Evolutionary conservation across 176 grass and related monocot genomes (phyloP).

Genomic region (Lolium rigidum): DNA sequence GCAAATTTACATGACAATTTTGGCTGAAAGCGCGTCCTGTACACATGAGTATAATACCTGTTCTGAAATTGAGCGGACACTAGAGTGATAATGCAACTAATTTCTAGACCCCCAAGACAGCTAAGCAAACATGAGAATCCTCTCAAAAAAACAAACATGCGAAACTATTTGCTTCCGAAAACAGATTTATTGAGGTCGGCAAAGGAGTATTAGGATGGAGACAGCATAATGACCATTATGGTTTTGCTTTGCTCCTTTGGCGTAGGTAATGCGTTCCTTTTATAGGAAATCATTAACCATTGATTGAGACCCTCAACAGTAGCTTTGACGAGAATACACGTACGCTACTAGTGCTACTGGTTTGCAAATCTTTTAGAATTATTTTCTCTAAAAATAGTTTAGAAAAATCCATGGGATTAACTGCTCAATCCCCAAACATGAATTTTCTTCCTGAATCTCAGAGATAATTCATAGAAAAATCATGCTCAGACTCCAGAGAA

Average conservation of each 20-base stretch:
- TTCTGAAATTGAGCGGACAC: constrained; percentile 8
- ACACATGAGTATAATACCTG: background rate
- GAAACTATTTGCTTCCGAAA: background rate
- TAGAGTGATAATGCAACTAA: background rate
- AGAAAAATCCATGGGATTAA: no score
- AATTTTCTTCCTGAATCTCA: no score
- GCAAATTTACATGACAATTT: background rate
- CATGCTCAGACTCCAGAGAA: background rate
- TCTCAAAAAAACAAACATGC: background rate
- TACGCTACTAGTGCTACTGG: no score
- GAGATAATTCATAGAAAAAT: background rate
- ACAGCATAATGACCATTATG: background rate
- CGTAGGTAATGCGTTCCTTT: background rate
- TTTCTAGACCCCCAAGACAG: background rate
- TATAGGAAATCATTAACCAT: background rate
- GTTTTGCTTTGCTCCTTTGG: background rate
- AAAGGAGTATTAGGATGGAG: background rate
- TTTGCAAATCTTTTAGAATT: no score
- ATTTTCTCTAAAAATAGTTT: no score
- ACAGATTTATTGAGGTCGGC: background rate
- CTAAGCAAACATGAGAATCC: background rate
- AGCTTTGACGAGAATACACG: no score
- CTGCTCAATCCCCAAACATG: no score
- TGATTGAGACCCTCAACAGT: background rate
- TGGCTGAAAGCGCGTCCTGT: background rate